Evolutionary conservation across 495 filamentous ascomycete species (phyloP), one percentile per base, ranked within the genome.

Genomic region (Talaromyces wortmannii): DNA sequence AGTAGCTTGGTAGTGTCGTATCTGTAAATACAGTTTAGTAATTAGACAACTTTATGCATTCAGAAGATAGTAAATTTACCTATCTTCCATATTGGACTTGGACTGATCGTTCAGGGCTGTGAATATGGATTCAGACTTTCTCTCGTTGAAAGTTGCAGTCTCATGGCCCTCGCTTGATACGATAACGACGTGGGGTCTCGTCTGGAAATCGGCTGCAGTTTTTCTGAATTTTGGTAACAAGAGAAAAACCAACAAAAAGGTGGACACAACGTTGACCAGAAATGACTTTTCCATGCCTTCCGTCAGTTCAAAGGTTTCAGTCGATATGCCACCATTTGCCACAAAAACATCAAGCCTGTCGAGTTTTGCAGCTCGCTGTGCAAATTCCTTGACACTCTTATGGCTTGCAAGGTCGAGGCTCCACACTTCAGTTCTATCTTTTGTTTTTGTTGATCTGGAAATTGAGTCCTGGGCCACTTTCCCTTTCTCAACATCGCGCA

Each of bases 241-340:
- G 8, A 40, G 13, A 40, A 40, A 40, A 2, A 40, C 5, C 8
- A 40, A 13, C 36, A 40, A 40, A 40, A 40, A 40, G 13, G 36
- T 40, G 2, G 8, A 40, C 36, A 40, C 8, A 13, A 40, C 36
- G 13, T 40, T 40, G 8, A 40, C 36, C 2, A 13, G 8, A 40
- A 40, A 10, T 10, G 36, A 40, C 36, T 40, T 40, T 13, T 40
- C 36, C 13, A 40, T 40, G 36, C 36, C 36, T 40, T 2, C 36
- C 2, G 13, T 13, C 8, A 40, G 36, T 40, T 40, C 36, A 40
- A 40, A 40, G 36, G 8, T 8, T 10, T 40, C 13, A 13, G 36
- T 40, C 8, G 8, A 2, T 2, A 88, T 73, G 6, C 78, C 85
- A n/a, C 85, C 83, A 62, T 86, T 89, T 69, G 88, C 87, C 65